Evolutionary conservation across 305 asterid species (phyloP).

Genomic region (Rubia peregrina): DNA sequence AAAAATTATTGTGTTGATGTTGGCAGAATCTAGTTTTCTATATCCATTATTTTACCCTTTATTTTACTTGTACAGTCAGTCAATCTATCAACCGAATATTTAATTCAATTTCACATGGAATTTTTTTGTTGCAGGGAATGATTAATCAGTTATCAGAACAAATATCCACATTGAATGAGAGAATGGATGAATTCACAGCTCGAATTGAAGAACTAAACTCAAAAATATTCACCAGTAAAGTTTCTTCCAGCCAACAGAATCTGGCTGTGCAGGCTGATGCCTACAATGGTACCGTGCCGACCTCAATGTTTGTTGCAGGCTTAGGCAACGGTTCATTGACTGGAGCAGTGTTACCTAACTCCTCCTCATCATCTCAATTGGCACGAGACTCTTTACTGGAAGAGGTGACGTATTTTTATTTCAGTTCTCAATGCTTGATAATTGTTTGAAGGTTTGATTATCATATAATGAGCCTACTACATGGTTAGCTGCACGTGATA

Average conservation of each 20-base stretch:
- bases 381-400: slow-evolving; percentile 77
- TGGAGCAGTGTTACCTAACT: slow-evolving; percentile 54
- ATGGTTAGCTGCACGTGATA: background rate
- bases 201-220: slow-evolving; percentile 81
- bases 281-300: slow-evolving; percentile 50
- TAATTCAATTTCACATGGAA: background rate
- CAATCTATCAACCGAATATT: background rate
- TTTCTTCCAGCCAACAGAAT: slow-evolving; percentile 71
- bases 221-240: slow-evolving; percentile 39
- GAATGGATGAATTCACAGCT: slow-evolving; percentile 96
- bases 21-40: background rate
- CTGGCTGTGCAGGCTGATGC: slow-evolving; percentile 67
- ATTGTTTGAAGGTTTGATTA: background rate
- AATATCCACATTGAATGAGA: slow-evolving; percentile 76
- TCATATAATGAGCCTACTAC: background rate
- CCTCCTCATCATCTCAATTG: slow-evolving; percentile 72
- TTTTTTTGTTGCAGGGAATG: slow-evolving; percentile 58
- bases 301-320: slow-evolving; percentile 56
- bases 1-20: background rate
- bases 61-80: background rate
- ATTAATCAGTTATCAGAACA: slow-evolving; percentile 83
- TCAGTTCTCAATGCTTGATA: background rate
- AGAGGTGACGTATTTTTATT: slow-evolving; percentile 47
- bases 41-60: background rate
- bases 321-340: slow-evolving; percentile 56